Conservation (phyloP, 2,329 filamentous ascomycete species). For the Apiospora hydei region DNA sequence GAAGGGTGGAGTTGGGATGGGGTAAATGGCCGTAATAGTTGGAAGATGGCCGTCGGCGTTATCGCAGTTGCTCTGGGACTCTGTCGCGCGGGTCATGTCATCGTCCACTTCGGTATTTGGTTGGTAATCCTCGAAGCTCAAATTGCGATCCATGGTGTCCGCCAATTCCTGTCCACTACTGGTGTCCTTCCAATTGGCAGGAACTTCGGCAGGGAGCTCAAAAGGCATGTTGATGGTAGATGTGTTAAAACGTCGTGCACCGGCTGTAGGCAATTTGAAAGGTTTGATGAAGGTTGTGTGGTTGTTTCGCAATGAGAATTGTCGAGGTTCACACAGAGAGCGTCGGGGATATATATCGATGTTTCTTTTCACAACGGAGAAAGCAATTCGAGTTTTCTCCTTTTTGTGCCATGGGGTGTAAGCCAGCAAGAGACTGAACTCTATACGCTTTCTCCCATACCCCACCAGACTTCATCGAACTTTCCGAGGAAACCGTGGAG, state of each 20-base stretch:
- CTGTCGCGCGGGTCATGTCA: neutral
- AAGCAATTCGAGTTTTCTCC: neutral
- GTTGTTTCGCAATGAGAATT: neutral
- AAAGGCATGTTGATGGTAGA: neutral
- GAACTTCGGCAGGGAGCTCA: neutral
- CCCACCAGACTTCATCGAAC: neutral
- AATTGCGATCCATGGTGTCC: neutral
- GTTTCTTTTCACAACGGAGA: neutral
- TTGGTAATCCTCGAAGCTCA: neutral
- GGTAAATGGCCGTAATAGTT: too few species aligned
- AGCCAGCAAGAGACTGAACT: neutral
- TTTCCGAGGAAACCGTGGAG: neutral
- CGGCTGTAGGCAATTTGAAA: neutral
- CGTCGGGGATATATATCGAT: neutral
- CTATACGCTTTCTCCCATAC: neutral
- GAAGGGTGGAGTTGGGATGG: too few species aligned
- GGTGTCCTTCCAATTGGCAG: neutral
- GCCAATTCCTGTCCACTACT: neutral
- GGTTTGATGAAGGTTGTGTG: neutral
- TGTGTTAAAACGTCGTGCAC: neutral
- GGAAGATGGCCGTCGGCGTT: too few species aligned
- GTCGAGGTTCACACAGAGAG: neutral
- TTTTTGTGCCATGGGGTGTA: neutral
- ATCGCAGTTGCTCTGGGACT: neutral
- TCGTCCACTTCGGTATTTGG: neutral